Evolutionary conservation across 306 rosid species (phyloP).

Genomic region (Fragaria nilgerrensis): DNA sequence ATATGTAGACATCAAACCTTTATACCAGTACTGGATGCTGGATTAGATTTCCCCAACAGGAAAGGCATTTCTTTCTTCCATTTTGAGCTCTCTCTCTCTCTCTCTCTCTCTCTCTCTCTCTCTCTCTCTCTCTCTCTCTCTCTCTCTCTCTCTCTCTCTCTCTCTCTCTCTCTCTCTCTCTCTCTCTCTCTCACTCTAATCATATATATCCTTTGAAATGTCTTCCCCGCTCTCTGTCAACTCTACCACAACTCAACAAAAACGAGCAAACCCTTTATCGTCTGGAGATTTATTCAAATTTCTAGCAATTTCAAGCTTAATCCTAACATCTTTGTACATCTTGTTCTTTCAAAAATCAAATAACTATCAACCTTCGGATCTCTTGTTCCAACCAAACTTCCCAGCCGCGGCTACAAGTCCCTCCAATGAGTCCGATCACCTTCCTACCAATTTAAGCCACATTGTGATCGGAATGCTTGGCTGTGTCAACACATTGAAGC

Average conservation of each 20-base stretch:
- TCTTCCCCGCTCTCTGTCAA: constrained; percentile 1
- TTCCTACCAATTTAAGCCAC: constrained; percentile 30
- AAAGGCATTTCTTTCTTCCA: no score
- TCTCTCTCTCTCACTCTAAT: no score
- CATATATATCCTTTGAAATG: constrained; percentile 2
- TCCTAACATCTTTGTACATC: constrained; percentile 25
- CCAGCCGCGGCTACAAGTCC: not conserved
- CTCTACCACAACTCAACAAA: constrained; percentile 13
- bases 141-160: no score
- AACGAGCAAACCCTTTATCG: constrained; percentile 12
- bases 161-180: no score
- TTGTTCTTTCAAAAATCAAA: constrained; percentile 13
- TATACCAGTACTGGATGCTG: no score
- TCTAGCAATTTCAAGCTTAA: constrained; percentile 4
- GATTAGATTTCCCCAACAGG: no score
- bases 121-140: no score
- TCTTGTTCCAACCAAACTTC: constrained; percentile 24
- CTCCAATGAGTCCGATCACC: no score
- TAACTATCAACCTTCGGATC: constrained; percentile 24
- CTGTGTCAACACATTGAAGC: constrained; percentile 45
- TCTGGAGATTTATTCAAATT: constrained; percentile 23
- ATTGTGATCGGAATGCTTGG: constrained; percentile 40
- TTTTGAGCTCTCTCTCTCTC: no score
- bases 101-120: no score
- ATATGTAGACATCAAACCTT: no score